Base-by-base conservation (phyloP, 306 rosid genomes). In the Pterocarpus macrocarpus region DNA sequence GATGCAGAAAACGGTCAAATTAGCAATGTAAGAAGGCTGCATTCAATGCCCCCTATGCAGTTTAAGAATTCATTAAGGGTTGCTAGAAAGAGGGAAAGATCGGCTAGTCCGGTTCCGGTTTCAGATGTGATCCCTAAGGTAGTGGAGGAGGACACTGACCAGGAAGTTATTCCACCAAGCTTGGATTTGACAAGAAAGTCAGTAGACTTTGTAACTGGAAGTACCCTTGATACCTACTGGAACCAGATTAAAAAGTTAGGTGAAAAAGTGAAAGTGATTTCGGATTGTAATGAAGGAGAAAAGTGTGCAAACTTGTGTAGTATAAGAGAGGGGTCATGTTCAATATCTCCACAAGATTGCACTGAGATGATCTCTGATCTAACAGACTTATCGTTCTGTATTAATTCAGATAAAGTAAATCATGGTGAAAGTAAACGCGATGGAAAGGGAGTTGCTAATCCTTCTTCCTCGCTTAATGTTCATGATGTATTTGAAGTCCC, bases 401-500 rank as follows among this genome's bases (percentile, higher is more conserved):
- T 69, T 41, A 53, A 59, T 57, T 63, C 75, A n/a, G 83, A 87
- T 53, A 22, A 22, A 22, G 28, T 22, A 22, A 22, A 22, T 22
- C 28, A 22, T 22, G 28, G 28, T 22, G 28, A 22, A 22, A 22
- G 28, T 83, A 17, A 70, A 43, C 70, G 8, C 1, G 77, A 78
- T 73, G 58, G 72, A 52, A 86, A 79, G 64, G 69, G 41, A 39
- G 62, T 16, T 59, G 53, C 8, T 36, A 58, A 70, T 81, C 64
- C 86, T 84, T 64, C 85, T 49, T 8, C 79, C 73, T 73, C 74
- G n/a, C 85, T 79, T 32, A 85, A 80, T 45, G 73, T 93, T 43
- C 88, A 87, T 70, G 97, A 94, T 85, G 86, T 94, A 53, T 92
- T 81, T 53, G 94, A 94, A 88, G 95, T 92, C 58, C 92, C 89